phyloP scores from a whole-genome alignment of 306 rosid species.

The Medicago lupulina region DNA sequence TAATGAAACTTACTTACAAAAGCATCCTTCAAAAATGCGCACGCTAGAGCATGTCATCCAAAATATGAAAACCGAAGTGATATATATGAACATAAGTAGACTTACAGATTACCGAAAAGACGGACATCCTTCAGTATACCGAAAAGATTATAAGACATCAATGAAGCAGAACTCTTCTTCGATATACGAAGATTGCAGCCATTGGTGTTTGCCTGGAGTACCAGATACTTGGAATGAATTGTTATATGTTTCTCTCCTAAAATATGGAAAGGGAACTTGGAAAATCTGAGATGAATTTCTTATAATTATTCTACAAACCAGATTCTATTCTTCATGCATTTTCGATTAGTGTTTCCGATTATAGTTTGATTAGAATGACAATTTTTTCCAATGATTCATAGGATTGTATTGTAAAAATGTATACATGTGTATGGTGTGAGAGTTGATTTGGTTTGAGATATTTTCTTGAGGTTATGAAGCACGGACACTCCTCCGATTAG shows the following conservation, averaged over 20 bases:
- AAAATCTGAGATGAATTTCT: slow-evolving; percentile 15
- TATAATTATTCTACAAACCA: neutral
- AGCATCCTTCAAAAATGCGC: slow-evolving; percentile 86
- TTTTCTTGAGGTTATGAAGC: slow-evolving; percentile 7
- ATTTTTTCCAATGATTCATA: slow-evolving; percentile 6
- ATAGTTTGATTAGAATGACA: slow-evolving; percentile 32
- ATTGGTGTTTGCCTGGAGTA: slow-evolving; percentile 77
- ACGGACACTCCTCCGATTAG: too few species aligned
- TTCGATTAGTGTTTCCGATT: slow-evolving; percentile 4
- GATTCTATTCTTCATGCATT: slow-evolving; percentile 33
- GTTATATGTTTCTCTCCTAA: slow-evolving; percentile 51
- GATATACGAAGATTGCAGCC: slow-evolving; percentile 64
- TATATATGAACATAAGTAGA: slow-evolving; percentile 81
- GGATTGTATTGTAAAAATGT: slow-evolving; percentile 19
- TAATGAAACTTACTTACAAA: slow-evolving; percentile 54
- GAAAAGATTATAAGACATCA: slow-evolving; percentile 48
- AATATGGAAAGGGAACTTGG: slow-evolving; percentile 50
- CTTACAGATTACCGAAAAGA: slow-evolving; percentile 93
- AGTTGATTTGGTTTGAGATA: slow-evolving; percentile 7
- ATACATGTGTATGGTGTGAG: slow-evolving; percentile 5
- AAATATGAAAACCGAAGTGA: slow-evolving; percentile 70
- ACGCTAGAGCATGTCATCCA: slow-evolving; percentile 68
- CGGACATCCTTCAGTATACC: slow-evolving; percentile 83
- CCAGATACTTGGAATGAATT: slow-evolving; percentile 66
- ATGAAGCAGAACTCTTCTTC: slow-evolving; percentile 41